These are phyloP conservation scores for Geosmithia putterillii DNA, from an alignment of 2,329 filamentous ascomycete genomes.

Conservation along the genomic window DNA sequence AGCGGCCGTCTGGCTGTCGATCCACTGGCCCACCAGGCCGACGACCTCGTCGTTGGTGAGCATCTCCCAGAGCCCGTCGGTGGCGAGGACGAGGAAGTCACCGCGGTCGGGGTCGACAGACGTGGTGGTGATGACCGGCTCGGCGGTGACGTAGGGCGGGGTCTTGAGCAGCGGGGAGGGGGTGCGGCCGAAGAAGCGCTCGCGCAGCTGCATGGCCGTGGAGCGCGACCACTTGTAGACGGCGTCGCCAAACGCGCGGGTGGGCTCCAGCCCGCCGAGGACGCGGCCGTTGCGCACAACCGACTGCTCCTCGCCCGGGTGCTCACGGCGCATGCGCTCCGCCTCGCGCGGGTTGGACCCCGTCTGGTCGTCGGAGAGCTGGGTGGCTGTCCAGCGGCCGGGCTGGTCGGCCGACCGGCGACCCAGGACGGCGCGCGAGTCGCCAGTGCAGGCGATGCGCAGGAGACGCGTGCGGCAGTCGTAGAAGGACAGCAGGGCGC, in stretches of 20 bases:
- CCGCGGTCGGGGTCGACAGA: constrained; percentile 80
- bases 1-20: constrained; percentile 59
- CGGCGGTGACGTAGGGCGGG: constrained; percentile 92
- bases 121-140: constrained; percentile 88
- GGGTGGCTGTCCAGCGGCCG: constrained; percentile 86
- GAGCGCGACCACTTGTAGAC: constrained; percentile 93
- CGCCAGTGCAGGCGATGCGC: constrained; percentile 89
- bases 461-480: constrained; percentile 78
- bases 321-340: constrained; percentile 68
- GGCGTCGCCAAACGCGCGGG: constrained; percentile 89
- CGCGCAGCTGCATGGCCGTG: constrained; percentile 69
- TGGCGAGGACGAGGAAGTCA: constrained; percentile 93
- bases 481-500: constrained; percentile 91
- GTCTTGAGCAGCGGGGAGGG: constrained; percentile 71
- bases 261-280: constrained; percentile 83
- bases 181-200: constrained; percentile 76
- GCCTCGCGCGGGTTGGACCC: constrained; percentile 79
- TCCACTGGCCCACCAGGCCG: constrained; percentile 91
- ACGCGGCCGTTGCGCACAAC: constrained; percentile 85
- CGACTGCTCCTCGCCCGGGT: constrained; percentile 70
- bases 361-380: constrained; percentile 88
- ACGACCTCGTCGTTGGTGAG: constrained; percentile 97
- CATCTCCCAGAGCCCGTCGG: constrained; percentile 98
- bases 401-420: constrained; percentile 48
- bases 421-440: constrained; percentile 89